Conservation (phyloP, 495 filamentous ascomycete genomes). For the Daldinia bambusicola region DNA sequence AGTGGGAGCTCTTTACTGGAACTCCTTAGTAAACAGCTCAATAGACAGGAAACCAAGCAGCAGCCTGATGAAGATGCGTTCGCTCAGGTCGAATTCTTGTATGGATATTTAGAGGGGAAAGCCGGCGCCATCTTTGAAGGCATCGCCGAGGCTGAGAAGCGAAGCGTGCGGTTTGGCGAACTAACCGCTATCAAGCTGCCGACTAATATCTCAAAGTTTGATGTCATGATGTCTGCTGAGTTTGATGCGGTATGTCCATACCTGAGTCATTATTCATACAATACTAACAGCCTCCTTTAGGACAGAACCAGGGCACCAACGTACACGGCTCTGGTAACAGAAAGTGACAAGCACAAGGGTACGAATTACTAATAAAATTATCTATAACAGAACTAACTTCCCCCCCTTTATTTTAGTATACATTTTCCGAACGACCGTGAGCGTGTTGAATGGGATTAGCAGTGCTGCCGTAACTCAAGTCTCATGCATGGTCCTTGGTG, state of each 20-base stretch:
- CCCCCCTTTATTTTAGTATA: conserved; percentile 53
- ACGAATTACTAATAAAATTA: neutral
- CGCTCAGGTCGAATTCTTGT: conserved; percentile 57
- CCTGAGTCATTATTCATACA: neutral
- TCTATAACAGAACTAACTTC: neutral
- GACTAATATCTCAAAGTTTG: conserved; percentile 52
- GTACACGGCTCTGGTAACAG: conserved; percentile 50
- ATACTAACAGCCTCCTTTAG: conserved; percentile 44
- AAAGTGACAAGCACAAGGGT: conserved; percentile 38
- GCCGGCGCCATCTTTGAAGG: conserved; percentile 58
- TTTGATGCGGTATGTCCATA: conserved; percentile 45
- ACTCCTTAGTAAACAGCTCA: conserved; percentile 58
- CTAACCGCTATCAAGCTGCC: conserved; percentile 52
- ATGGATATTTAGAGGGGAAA: conserved; percentile 54
- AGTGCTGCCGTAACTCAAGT: conserved; percentile 42
- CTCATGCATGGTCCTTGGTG: conserved; percentile 53
- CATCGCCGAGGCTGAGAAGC: conserved; percentile 65
- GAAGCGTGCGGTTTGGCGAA: conserved; percentile 64
- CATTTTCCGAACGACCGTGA: conserved; percentile 54
- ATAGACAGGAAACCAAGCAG: conserved; percentile 53
- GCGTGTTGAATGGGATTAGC: conserved; percentile 58
- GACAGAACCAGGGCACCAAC: conserved; percentile 41
- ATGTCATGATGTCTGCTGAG: conserved; percentile 49
- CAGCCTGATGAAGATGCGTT: conserved; percentile 52
- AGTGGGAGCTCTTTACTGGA: conserved; percentile 54